A percentile compares a stretch with the other conserved stretches of the same genome.
phyloP scores from a whole-genome alignment of 2,329 filamentous ascomycete genomes.

The Penicillium sp. region DNA sequence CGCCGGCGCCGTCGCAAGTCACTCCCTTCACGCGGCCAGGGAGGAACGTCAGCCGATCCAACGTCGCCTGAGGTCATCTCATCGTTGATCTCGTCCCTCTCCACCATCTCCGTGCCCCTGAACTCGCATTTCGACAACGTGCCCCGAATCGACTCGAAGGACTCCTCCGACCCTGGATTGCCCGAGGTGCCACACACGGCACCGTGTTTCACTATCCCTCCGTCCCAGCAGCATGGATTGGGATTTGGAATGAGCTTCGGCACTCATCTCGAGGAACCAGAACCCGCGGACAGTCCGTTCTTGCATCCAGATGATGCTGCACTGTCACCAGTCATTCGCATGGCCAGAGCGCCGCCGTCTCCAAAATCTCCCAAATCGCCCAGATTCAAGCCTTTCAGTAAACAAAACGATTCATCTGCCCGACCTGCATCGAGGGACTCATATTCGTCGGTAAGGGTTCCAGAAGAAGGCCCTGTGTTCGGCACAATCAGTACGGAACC shows the following conservation, averaged over 20 bases:
- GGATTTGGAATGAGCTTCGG: constrained; percentile 77
- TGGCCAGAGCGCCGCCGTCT: constrained; percentile 77
- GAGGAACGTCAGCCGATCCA: constrained; percentile 38
- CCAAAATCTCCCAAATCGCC: constrained; percentile 68
- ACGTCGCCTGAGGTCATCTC: constrained; percentile 56
- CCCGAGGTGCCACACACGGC: constrained; percentile 27
- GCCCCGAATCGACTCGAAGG: constrained; percentile 44
- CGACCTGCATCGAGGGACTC: constrained; percentile 41
- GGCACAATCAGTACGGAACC: constrained; percentile 44
- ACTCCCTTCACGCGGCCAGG: constrained; percentile 33
- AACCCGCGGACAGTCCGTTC: constrained; percentile 51
- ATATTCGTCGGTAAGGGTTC: constrained; percentile 33
- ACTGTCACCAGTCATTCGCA: constrained; percentile 72
- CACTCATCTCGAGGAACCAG: constrained; percentile 58
- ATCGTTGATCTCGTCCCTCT: constrained; percentile 62
- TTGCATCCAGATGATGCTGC: constrained; percentile 58
- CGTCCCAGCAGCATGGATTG: constrained; percentile 51
- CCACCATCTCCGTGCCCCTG: constrained; percentile 62
- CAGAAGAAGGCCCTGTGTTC: constrained; percentile 36
- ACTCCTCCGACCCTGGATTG: constrained; percentile 24
- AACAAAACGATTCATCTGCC: constrained; percentile 40
- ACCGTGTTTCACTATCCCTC: constrained; percentile 23
- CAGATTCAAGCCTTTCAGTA: constrained; percentile 47
- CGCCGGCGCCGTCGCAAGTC: constrained; percentile 49
- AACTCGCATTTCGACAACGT: constrained; percentile 68